Base-by-base conservation (phyloP, 177 flowering plant species). In the Vitis hybrid region DNA sequence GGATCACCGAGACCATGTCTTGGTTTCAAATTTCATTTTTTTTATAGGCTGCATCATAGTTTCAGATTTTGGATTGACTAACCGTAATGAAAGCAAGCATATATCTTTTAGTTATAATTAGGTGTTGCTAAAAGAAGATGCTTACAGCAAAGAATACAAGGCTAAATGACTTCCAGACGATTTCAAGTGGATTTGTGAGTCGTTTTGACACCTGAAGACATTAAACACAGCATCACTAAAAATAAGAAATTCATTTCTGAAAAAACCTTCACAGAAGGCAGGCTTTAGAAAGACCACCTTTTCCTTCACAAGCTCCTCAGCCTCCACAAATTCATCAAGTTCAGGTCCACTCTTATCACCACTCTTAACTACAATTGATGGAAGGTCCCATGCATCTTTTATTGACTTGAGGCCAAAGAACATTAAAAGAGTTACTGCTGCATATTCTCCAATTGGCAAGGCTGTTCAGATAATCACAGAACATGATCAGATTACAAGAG, bases 311-410 rank as follows among this genome's bases (percentile, higher is more conserved):
- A 95, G 97, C 78, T 93, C 99, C 84, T 95, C 98, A 68, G 99
- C 99, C 86, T 93, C 97, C 69, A 71, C 88, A 76, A 64, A 86
- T 79, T 95, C 99, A 78, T 85, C 99, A 66, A 88, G 94, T 78
- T 85, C 97, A 62, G 79, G 64, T 67, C 82, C 69, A 61, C 67
- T 83, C 63, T 81, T 75, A 6, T 83, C 83, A 69, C 80, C 84
- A 65, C 69, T 73, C 76, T 88, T 81, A 17, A 18, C 81, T 13
- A 17, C 83, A 56, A 71, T 67, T 41, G 94, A 81, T 62, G 99
- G 98, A 74, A 93, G 90, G 63, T 90, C 91, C 99, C 99, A 95
- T 63, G 99, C 97, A 84, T 91, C 93, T 80, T 93, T 95, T 71
- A 95, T 88, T 32, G 99, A 83, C 74, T 87, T 95, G 27, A 93